Evolutionary conservation across 768 basidiomycete species (phyloP).

Genomic region (Pisolithus marmoratus): DNA sequence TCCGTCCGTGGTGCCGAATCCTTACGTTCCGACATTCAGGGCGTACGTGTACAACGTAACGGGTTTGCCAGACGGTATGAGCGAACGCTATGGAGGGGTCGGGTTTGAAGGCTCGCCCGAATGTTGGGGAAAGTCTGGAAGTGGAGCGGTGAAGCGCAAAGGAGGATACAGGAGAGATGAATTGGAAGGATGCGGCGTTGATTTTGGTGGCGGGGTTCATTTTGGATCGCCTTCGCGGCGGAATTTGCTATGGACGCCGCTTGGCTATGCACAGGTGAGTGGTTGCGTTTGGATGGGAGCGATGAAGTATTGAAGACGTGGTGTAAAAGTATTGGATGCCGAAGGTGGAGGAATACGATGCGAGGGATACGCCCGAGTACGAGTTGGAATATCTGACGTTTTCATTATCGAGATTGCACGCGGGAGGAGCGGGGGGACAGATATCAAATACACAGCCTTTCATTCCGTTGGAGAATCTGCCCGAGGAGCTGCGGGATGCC

Average conservation of each 20-base stretch:
- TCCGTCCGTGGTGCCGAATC: constrained; percentile 83
- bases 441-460: constrained; percentile 36
- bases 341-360: constrained; percentile 41
- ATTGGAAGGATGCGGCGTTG: constrained; percentile 29
- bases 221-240: constrained; percentile 61
- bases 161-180: constrained; percentile 61
- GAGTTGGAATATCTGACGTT: constrained; percentile 79
- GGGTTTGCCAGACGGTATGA: constrained; percentile 18
- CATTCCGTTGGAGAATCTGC: constrained; percentile 52
- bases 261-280: constrained; percentile 83
- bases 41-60: constrained; percentile 80
- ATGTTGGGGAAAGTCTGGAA: constrained; percentile 39
- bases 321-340: constrained; percentile 62
- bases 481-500: constrained; percentile 39
- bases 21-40: constrained; percentile 75
- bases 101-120: constrained; percentile 28
- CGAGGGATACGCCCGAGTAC: constrained; percentile 51
- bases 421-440: constrained; percentile 19
- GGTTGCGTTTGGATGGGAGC: background rate
- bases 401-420: constrained; percentile 37
- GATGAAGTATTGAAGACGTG: constrained; percentile 3
- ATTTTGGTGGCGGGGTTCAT: constrained; percentile 53
- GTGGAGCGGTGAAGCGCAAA: constrained; percentile 37
- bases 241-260: constrained; percentile 65
- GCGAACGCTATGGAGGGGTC: constrained; percentile 1